Conservation (phyloP, 2,329 filamentous ascomycete genomes). For the Epichloe typhina region DNA sequence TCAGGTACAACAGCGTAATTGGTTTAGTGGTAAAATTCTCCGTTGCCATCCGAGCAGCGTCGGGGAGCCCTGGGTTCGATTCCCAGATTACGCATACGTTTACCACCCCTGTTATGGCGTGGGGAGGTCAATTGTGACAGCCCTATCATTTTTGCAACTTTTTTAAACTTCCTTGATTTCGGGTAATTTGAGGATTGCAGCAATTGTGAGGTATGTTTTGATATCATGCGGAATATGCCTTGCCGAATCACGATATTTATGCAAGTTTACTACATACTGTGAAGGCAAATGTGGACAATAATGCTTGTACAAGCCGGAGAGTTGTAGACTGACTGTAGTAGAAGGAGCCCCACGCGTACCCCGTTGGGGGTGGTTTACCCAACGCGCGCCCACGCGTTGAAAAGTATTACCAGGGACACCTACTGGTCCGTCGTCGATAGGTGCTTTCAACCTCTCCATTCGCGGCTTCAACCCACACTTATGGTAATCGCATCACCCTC, state of each 20-base stretch:
- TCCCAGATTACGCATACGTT: conserved; percentile 18
- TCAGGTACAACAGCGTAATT: conserved; percentile 12
- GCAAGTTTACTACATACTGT: too few relatives aligned
- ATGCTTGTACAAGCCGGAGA: not conserved
- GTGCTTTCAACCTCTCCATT: not conserved
- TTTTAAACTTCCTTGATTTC: rapidly evolving
- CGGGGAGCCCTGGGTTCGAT: conserved; percentile 23
- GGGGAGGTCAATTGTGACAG: rapidly evolving
- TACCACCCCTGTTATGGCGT: too few relatives aligned
- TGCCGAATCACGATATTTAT: too few relatives aligned
- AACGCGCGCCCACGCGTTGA: not conserved
- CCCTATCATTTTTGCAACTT: too few relatives aligned
- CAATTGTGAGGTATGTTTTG: too few relatives aligned
- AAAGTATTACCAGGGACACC: not conserved
- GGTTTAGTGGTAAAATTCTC: conserved; percentile 24
- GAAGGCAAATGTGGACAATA: not conserved
- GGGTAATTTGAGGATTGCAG: too few relatives aligned
- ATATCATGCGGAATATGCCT: too few relatives aligned
- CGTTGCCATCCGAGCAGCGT: conserved; percentile 19
- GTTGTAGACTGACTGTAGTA: not conserved
- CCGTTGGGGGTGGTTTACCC: too few relatives aligned
- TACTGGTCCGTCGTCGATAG: not conserved
- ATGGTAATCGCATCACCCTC: not conserved
- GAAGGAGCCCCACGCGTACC: not conserved
- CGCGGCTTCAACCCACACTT: not conserved